Percentiles rank a stretch among this genome's conserved stretches.
Evolutionary conservation across 164 flowering plant species (phyloP).

Genomic region (Brasenia schreberi): DNA sequence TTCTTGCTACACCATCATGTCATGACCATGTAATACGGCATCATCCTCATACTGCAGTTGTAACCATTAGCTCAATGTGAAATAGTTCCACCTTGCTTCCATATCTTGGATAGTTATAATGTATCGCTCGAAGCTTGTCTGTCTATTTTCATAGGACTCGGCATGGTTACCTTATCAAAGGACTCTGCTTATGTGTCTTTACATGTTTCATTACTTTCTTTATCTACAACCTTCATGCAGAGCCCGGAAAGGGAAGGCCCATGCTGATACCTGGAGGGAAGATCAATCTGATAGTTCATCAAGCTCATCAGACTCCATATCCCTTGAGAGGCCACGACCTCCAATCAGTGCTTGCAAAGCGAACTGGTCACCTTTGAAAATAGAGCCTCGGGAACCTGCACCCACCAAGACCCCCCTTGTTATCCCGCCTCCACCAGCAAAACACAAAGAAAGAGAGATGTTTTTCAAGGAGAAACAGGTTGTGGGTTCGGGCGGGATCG

Average conservation of each 20-base stretch:
- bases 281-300: conserved; percentile 20
- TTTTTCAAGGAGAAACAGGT: conserved; percentile 65
- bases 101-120: too few species aligned
- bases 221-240: conserved; percentile 19
- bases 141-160: too few species aligned
- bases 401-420: conserved; percentile 1
- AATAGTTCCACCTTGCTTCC: too few species aligned
- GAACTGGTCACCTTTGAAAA: not conserved
- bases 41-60: not conserved
- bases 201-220: too few species aligned
- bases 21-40: too few species aligned
- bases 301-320: conserved; percentile 29
- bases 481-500: conserved; percentile 38
- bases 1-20: too few species aligned
- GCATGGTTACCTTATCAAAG: too few species aligned
- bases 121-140: too few species aligned
- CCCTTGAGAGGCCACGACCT: not conserved
- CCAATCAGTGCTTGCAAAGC: not conserved
- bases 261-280: conserved; percentile 51
- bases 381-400: not conserved
- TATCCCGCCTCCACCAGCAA: conserved; percentile 94
- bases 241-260: conserved; percentile 85
- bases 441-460: conserved; percentile 69
- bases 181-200: too few species aligned
- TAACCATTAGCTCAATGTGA: not conserved